Conservation (phyloP, 805 yeast species). For the Metschnikowia dekortorum region DNA sequence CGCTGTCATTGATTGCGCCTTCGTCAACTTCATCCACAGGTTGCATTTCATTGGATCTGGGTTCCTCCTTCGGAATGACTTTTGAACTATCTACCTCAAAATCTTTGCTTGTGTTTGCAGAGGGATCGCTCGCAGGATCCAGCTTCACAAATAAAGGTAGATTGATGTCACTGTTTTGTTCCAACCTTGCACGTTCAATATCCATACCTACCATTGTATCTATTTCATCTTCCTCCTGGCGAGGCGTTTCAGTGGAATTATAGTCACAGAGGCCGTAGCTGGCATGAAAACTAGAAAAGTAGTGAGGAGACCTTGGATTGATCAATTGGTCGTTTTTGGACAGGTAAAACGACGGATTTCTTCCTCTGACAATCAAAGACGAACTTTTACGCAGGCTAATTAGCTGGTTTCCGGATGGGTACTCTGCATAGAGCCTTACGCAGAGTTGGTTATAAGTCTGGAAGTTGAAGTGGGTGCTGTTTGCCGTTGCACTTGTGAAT, state of each 20-base stretch:
- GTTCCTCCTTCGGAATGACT: not conserved
- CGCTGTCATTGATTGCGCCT: not conserved
- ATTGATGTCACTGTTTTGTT: not conserved
- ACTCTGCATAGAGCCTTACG: conserved; percentile 11
- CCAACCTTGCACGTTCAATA: not conserved
- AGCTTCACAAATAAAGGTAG: not conserved
- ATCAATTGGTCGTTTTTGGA: conserved; percentile 49
- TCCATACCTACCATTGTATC: not conserved
- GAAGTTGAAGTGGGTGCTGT: conserved; percentile 43
- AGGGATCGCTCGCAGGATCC: not conserved
- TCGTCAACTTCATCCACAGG: not conserved
- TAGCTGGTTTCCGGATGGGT: conserved; percentile 6
- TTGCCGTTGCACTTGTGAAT: conserved; percentile 50
- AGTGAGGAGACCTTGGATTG: conserved; percentile 16
- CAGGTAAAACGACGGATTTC: conserved; percentile 58
- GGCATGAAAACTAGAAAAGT: conserved; percentile 6
- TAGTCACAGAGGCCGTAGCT: not conserved
- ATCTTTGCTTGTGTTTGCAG: not conserved
- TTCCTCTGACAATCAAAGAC: conserved; percentile 55
- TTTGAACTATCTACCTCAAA: not conserved
- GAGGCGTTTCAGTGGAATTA: not conserved
- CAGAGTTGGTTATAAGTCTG: conserved; percentile 41
- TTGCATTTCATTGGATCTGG: not conserved
- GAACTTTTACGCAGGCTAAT: conserved; percentile 10
- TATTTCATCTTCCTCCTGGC: not conserved